These are phyloP conservation scores for Chlorella sp. DNA, from an alignment of 139 green algal genomes.

Conservation along the genomic window DNA sequence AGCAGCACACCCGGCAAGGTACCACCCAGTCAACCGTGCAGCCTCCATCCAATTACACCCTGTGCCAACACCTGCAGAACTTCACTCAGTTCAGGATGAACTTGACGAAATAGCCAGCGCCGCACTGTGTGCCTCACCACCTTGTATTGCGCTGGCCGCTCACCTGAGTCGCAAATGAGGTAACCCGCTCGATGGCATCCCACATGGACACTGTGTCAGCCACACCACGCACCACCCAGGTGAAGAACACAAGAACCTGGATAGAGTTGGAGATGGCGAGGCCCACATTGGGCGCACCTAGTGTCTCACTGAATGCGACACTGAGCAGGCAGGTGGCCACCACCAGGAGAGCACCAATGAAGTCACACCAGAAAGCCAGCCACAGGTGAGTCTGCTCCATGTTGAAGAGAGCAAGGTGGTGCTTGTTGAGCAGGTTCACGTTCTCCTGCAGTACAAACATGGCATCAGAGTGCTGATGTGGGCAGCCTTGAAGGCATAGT, in stretches of 20 bases:
- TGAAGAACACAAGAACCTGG: slow-evolving; percentile 66
- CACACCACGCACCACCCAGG: slow-evolving; percentile 49
- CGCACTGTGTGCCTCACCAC: too few species aligned
- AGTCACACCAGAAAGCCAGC: slow-evolving; percentile 65
- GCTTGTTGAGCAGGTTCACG: slow-evolving; percentile 36
- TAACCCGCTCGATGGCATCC: slow-evolving; percentile 52
- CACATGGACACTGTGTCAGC: slow-evolving; percentile 58
- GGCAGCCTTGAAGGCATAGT: too few species aligned
- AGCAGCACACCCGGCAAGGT: too few species aligned
- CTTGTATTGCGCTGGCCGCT: too few species aligned
- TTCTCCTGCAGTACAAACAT: too few species aligned
- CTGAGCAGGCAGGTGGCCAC: slow-evolving; percentile 48
- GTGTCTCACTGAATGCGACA: slow-evolving; percentile 30
- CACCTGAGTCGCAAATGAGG: too few species aligned
- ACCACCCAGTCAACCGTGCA: background rate
- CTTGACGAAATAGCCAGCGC: too few species aligned
- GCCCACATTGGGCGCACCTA: slow-evolving; percentile 37
- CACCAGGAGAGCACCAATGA: slow-evolving; percentile 54
- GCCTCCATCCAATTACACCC: background rate
- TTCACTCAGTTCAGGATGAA: too few species aligned
- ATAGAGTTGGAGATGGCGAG: slow-evolving; percentile 64
- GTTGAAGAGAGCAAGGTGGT: slow-evolving; percentile 57
- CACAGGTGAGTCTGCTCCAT: slow-evolving; percentile 58
- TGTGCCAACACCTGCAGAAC: background rate
- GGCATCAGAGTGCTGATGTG: too few species aligned